Base-by-base conservation (phyloP, 2,329 filamentous ascomycete genomes). In the Claviceps sp. region DNA sequence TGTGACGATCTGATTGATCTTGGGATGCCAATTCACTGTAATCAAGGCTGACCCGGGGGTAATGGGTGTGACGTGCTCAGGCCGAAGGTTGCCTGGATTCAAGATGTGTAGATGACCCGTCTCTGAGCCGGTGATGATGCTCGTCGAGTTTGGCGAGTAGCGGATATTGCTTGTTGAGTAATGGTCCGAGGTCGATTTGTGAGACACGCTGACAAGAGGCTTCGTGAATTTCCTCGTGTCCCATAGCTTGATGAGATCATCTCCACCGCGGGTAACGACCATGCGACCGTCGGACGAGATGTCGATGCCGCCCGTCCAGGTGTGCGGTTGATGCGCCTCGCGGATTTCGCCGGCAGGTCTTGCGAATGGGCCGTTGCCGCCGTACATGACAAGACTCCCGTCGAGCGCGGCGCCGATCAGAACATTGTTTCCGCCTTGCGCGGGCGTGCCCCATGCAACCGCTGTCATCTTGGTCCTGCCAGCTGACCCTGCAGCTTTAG, bases 211-310 rank as follows among this genome's bases (percentile, higher is more conserved):
- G 47, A 89, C 87, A 14, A 98, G 77, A 4, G 93, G 89, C 53
- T 85, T 76, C 65, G 93, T 97, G 74, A 98, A 95, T 63, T 96
- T 97, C 54, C 93, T 82, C 3, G 85, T 94, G 65, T 98, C 93
- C 93, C 93, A 98, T 2, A 96, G 76, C 70, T 97, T 97, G 67
- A 98, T 91, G 2, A 86, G 78, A 63, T 94, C 82, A 67, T 98
- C 93, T 49, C 90, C 91, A 52, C 93, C 93, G 59, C 89, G 78
- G 1, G 89, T 95, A 7, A 96, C 85, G 3, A 97, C 81, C 71
- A 96, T 84, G 54, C 91, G 80, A 9, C 93, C 93, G 65, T 97
- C 93, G 0, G 83, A 74, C 58, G 91, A 97, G 60, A 98, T 85
- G 62, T 95, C 90, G 44, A 98, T 70, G 4, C 91, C 90, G 50